Evolutionary conservation across 306 rosid genomes (phyloP), one percentile per base, ranked within the genome.

Genomic region (Urtica urens): DNA sequence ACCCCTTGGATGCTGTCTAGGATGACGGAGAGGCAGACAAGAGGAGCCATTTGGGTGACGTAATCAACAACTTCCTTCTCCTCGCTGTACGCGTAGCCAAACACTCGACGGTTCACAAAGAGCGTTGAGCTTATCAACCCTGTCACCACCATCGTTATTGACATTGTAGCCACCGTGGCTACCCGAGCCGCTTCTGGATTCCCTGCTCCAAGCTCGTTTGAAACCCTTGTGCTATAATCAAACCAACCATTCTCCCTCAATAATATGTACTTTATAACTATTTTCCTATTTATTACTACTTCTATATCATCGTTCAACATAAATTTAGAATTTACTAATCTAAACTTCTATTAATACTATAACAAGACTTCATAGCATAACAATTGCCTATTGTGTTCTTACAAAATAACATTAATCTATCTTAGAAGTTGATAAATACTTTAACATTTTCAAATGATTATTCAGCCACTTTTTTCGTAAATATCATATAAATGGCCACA

Each of bases 131-230:
- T 41, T 18, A 43, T 16, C 1, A 56, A 10, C 27, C 18, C n/a
- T 24, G 61, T 34, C 21, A 41, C 61, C 14, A 20, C 4, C 4
- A 42, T 38, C 19, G 51, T 11, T 4, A 56, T 20, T 30, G n/a
- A 56, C 16, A 43, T 19, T 11, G 31, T 13, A 3, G 50, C 61
- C 7, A 6, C 1, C 10, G 24, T 22, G n/a, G 61, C 51, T 2
- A 43, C 17, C 1, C 42, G 61, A 13, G 61, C 61, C 5, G 42
- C 61, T 21, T 43, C 40, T 0, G 61, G 28, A 10, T 56, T 56
- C 0, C 61, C 61, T 7, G 61, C 61, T 2, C 61, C 61, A 26
- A 42, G 27, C 23, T 56, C 61, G 3, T 56, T 56, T 14, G 61
- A 56, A 28, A 56, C 30, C 30, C 61, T 14, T 4, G 61, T 56